These are phyloP conservation scores for Urochloa ruziziensis DNA, from an alignment of 176 grass and related monocot species.

Conservation along the genomic window DNA sequence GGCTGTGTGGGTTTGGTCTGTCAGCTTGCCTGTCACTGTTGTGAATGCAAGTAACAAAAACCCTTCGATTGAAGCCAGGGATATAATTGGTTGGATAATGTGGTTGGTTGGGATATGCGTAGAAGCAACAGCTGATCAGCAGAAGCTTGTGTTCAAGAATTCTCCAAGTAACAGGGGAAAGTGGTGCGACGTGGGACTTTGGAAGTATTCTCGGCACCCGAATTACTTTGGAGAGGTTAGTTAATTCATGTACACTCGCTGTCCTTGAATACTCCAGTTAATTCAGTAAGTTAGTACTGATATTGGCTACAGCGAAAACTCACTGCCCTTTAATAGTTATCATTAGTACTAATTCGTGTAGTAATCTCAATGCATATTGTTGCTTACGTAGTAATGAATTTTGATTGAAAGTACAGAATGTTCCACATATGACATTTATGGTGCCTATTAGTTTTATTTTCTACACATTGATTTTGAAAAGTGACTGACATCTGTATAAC, in stretches of 20 bases:
- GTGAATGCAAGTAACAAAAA: constrained; percentile 77
- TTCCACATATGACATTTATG: neutral
- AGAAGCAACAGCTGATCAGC: constrained; percentile 83
- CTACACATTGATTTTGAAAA: neutral
- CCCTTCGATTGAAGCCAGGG: constrained; percentile 63
- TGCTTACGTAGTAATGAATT: neutral
- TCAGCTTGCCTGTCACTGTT: constrained; percentile 90
- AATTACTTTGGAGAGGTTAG: constrained; percentile 98
- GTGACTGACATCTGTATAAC: neutral
- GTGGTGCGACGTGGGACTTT: constrained; percentile 79
- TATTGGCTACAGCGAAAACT: neutral
- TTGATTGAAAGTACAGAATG: neutral
- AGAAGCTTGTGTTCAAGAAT: constrained; percentile 92
- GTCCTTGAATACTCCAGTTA: neutral
- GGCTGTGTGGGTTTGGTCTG: constrained; percentile 92
- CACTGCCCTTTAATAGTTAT: neutral
- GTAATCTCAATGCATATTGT: neutral
- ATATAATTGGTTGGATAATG: constrained; percentile 95
- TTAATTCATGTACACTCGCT: neutral
- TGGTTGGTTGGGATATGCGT: constrained; percentile 61
- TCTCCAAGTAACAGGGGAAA: constrained; percentile 65
- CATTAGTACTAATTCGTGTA: neutral
- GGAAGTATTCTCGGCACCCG: constrained; percentile 92
- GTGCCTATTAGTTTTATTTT: neutral
- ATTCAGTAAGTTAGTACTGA: neutral